A percentile compares a stretch with the other conserved stretches of the same genome.
phyloP scores from a whole-genome alignment of 2,329 filamentous ascomycete species.

The Xylaria multiplex region DNA sequence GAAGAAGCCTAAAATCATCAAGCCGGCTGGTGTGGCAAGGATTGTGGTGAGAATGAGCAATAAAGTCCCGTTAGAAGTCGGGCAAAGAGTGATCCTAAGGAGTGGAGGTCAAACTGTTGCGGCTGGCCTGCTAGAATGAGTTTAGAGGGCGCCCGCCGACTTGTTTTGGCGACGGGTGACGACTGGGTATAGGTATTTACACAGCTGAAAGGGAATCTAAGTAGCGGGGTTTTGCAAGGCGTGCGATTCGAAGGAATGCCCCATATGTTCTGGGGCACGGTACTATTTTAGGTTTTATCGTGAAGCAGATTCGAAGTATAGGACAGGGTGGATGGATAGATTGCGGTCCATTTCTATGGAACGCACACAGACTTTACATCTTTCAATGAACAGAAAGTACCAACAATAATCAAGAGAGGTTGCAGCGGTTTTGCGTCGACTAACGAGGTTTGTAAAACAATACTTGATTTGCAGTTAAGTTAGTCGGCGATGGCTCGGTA shows the following conservation, averaged over 20 bases:
- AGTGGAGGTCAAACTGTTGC: constrained; percentile 85
- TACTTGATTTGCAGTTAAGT: background rate
- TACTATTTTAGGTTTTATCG: background rate
- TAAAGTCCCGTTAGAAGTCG: constrained; percentile 81
- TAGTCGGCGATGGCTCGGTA: background rate
- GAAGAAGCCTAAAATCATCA: constrained; percentile 86
- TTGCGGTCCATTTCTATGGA: background rate
- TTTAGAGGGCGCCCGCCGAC: background rate
- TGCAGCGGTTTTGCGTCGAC: background rate
- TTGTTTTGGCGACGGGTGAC: background rate
- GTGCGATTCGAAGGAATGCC: background rate
- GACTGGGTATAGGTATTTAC: no score
- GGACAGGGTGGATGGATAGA: background rate
- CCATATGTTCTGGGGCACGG: background rate
- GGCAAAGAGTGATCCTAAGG: constrained; percentile 82
- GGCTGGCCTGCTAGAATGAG: constrained; percentile 82
- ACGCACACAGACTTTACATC: background rate
- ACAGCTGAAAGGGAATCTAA: background rate
- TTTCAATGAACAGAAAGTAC: background rate
- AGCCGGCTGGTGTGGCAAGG: constrained; percentile 80
- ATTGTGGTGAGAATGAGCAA: constrained; percentile 78
- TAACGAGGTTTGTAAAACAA: background rate
- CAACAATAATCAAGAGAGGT: background rate
- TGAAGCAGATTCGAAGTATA: constrained; percentile 2
- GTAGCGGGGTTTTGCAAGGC: background rate